Conservation (phyloP, 345 rosid species). For the Combretum micranthum region DNA sequence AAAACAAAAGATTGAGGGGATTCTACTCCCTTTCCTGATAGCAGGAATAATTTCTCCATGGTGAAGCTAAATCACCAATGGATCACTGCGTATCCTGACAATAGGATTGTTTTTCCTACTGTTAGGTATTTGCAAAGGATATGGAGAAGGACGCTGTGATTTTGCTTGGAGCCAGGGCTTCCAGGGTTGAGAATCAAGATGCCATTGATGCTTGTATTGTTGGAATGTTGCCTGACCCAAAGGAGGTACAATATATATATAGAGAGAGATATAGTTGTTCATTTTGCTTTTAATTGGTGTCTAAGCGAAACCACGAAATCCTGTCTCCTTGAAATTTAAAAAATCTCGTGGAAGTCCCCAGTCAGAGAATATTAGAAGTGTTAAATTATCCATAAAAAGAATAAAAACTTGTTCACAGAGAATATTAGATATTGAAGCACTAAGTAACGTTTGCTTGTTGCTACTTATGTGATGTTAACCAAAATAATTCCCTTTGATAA, state of each 20-base stretch:
- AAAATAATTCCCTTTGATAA: too few relatives aligned
- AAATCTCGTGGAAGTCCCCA: too few relatives aligned
- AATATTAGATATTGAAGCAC: too few relatives aligned
- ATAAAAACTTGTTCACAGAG: too few relatives aligned
- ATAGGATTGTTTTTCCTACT: neutral
- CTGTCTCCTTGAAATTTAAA: too few relatives aligned
- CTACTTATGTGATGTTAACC: too few relatives aligned
- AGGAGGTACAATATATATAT: slow-evolving; percentile 33
- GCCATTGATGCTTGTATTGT: slow-evolving; percentile 66
- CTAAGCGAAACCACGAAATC: too few relatives aligned
- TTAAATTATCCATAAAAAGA: too few relatives aligned
- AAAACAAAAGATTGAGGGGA: slow-evolving; percentile 4
- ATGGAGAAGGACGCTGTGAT: slow-evolving; percentile 50
- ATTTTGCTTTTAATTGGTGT: neutral
- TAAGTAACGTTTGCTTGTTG: too few relatives aligned
- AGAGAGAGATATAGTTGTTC: neutral
- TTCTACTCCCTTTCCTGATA: neutral
- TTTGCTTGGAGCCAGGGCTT: slow-evolving; percentile 70
- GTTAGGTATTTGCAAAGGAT: slow-evolving; percentile 50
- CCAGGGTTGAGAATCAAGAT: slow-evolving; percentile 80
- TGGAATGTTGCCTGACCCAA: slow-evolving; percentile 51
- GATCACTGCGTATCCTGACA: neutral
- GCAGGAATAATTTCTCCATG: neutral
- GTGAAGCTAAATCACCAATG: neutral
- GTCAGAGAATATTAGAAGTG: too few relatives aligned